phyloP scores from a whole-genome alignment of 306 rosid species.

The Casuarina equisetifolia region DNA sequence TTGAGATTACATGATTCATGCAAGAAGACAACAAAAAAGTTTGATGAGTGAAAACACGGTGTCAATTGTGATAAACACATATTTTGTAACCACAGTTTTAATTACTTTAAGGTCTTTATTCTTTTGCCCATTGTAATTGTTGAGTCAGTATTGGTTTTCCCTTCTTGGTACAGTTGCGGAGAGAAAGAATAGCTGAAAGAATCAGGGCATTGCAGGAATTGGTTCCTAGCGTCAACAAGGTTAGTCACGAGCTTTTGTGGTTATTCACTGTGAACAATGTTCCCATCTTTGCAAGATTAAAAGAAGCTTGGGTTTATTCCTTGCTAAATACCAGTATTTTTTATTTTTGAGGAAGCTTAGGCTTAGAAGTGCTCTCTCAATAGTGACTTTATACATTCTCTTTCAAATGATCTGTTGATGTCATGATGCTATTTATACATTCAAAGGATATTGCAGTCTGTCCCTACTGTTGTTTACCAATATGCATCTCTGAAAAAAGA shows the following conservation, averaged over 20 bases:
- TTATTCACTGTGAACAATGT: neutral
- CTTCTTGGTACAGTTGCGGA: constrained; percentile 66
- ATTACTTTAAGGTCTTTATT: neutral
- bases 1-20: constrained; percentile 10
- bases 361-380: neutral
- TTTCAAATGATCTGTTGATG: neutral
- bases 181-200: constrained; percentile 98
- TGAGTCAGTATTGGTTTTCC: constrained; percentile 4
- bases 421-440: neutral
- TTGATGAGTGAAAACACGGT: constrained; percentile 19
- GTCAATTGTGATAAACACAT: constrained; percentile 13
- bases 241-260: constrained; percentile 24
- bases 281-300: neutral
- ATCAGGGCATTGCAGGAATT: constrained; percentile 95
- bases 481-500: neutral
- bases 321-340: neutral
- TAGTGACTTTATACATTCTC: too few relatives aligned
- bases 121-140: neutral
- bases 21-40: constrained; percentile 4
- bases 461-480: neutral
- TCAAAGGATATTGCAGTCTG: neutral
- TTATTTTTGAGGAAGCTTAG: neutral
- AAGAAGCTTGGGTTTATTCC: neutral
- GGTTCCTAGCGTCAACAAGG: constrained; percentile 97
- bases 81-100: constrained; percentile 3